These are phyloP conservation scores for Melampsora americana DNA, from an alignment of 1,284 basidiomycete species.

Conservation along the genomic window DNA sequence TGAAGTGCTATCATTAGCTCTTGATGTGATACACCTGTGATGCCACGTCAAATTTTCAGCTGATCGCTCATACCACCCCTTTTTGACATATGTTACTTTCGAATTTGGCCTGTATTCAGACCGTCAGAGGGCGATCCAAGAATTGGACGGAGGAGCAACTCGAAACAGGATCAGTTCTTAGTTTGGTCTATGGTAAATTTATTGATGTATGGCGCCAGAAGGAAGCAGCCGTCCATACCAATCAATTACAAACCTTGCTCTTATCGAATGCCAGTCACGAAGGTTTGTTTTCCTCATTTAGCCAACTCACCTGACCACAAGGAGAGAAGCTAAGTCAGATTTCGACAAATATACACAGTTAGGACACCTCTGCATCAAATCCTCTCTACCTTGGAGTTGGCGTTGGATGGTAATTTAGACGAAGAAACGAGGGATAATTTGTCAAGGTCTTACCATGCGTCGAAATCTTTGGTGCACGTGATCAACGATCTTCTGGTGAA, in stretches of 20 bases:
- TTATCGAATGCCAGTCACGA: conserved; percentile 86
- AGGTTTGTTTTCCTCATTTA: conserved; percentile 57
- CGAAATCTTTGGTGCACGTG: conserved; percentile 64
- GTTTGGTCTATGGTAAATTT: conserved; percentile 78
- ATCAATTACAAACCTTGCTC: conserved; percentile 73
- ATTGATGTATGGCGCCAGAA: conserved; percentile 86
- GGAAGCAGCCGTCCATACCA: conserved; percentile 71
- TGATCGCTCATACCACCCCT: not conserved
- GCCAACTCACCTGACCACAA: conserved; percentile 3
- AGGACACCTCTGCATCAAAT: conserved; percentile 73
- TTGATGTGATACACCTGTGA: not conserved
- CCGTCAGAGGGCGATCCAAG: conserved; percentile 68
- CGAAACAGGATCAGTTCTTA: conserved; percentile 79
- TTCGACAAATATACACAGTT: conserved; percentile 56
- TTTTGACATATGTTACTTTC: not conserved
- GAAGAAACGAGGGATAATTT: conserved; percentile 75
- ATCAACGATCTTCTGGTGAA: conserved; percentile 76
- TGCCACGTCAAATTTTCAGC: not conserved
- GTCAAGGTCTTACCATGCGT: conserved; percentile 72
- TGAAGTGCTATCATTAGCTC: not conserved
- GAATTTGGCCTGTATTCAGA: conserved; percentile 61
- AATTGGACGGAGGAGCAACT: conserved; percentile 82
- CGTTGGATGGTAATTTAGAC: conserved; percentile 74
- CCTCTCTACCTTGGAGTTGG: conserved; percentile 64
- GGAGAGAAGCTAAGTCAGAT: not conserved